phyloP scores from a whole-genome alignment of 768 basidiomycete genomes.

The Dictyophora rubrovolvata region DNA sequence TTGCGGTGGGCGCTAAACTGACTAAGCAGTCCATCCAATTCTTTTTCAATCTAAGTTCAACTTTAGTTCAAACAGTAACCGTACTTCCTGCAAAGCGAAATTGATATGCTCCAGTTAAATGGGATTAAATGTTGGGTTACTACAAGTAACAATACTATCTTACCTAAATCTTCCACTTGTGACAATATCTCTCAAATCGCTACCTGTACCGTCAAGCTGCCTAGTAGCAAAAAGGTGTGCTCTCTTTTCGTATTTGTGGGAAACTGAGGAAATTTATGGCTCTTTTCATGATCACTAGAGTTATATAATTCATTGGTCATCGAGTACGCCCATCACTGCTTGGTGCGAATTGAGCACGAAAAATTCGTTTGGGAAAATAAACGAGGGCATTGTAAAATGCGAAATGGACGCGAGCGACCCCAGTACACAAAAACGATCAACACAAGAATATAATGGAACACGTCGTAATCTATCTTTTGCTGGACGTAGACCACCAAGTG shows the following conservation, averaged over 20 bases:
- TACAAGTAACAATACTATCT: not conserved
- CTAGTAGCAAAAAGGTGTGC: not conserved
- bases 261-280: not conserved
- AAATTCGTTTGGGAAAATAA: not conserved
- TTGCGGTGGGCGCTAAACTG: not conserved
- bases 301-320: constrained; percentile 5
- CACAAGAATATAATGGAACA: not conserved
- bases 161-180: not conserved
- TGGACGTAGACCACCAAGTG: not conserved
- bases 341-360: constrained; percentile 5
- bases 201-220: not conserved
- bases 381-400: not conserved
- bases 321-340: not conserved
- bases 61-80: not conserved
- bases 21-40: not conserved
- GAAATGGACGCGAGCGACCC: constrained; percentile 1
- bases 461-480: not conserved
- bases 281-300: not conserved
- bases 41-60: not conserved
- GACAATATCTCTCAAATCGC: not conserved
- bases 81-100: not conserved
- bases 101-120: not conserved
- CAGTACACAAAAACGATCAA: not conserved
- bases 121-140: constrained; percentile 6
- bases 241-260: not conserved